Evolutionary conservation across 768 basidiomycete genomes (phyloP).

Genomic region (Phylloporus arenicola): DNA sequence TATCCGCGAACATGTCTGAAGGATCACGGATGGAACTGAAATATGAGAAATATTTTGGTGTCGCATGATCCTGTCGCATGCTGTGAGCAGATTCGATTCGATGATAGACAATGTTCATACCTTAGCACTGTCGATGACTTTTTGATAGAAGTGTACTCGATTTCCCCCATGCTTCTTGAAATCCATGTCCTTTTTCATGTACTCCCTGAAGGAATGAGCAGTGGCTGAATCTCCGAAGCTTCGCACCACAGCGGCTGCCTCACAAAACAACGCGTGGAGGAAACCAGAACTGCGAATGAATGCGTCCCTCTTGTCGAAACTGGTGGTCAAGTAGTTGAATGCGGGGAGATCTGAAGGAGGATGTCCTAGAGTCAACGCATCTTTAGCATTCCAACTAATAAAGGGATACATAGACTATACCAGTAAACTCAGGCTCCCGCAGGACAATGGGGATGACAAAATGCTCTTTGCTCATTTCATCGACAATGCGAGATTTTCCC

Average conservation of each 20-base stretch:
- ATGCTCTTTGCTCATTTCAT: too few relatives aligned
- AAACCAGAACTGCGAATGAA: background rate
- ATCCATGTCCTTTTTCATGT: too few relatives aligned
- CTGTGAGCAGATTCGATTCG: background rate
- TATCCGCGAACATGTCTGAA: rapidly evolving
- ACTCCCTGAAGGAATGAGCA: too few relatives aligned
- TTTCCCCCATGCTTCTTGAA: too few relatives aligned
- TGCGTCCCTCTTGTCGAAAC: background rate
- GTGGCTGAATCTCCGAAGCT: background rate
- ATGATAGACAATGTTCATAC: background rate
- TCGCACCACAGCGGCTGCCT: too few relatives aligned
- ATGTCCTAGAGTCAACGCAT: too few relatives aligned
- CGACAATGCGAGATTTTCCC: too few relatives aligned
- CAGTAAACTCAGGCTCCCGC: background rate
- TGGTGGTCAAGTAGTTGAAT: background rate
- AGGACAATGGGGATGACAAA: too few relatives aligned
- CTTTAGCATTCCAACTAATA: background rate
- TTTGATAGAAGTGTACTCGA: background rate
- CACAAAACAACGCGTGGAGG: too few relatives aligned
- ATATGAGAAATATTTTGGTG: background rate
- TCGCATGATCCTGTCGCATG: background rate
- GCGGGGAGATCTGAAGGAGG: too few relatives aligned
- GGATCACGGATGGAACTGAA: background rate
- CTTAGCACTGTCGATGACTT: background rate
- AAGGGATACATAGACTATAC: background rate